Percentiles rank a stretch among this genome's conserved stretches.
Evolutionary conservation across 371 early-diverging fungal species (phyloP).

Genomic region (Mucor saturninus): DNA sequence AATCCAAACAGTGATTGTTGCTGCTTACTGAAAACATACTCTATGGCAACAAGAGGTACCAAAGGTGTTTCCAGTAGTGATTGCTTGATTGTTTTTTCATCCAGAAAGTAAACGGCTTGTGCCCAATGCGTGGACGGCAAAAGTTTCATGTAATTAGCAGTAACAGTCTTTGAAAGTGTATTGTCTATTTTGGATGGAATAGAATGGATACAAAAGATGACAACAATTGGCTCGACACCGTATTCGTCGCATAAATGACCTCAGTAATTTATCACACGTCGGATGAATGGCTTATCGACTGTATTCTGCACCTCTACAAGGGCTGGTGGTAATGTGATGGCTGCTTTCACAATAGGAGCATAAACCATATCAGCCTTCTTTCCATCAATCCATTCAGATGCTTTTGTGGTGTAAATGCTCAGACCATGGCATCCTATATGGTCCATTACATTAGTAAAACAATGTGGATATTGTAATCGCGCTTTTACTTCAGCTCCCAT

Average conservation of each 20-base stretch:
- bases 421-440: constrained; percentile 6
- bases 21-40: constrained; percentile 15
- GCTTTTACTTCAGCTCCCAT: not conserved
- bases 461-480: constrained; percentile 6
- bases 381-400: constrained; percentile 29
- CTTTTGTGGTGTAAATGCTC: constrained; percentile 6
- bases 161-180: constrained; percentile 6
- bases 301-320: constrained; percentile 21
- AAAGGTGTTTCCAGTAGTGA: constrained; percentile 11
- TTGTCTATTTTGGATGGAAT: constrained; percentile 6
- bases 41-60: constrained; percentile 12
- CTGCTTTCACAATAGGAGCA: constrained; percentile 16
- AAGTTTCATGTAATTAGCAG: constrained; percentile 7
- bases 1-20: constrained; percentile 6
- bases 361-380: constrained; percentile 20
- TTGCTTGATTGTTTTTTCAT: constrained; percentile 10
- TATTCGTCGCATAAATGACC: constrained; percentile 19
- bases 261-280: constrained; percentile 38
- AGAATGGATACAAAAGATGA: constrained; percentile 10
- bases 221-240: constrained; percentile 23
- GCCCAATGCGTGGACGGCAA: constrained; percentile 13
- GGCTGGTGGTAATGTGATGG: constrained; percentile 20
- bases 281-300: constrained; percentile 31
- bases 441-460: constrained; percentile 9
- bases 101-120: constrained; percentile 10